Evolutionary conservation across 208 protist genomes (phyloP).

Genomic region (Trichomonas tenax): DNA sequence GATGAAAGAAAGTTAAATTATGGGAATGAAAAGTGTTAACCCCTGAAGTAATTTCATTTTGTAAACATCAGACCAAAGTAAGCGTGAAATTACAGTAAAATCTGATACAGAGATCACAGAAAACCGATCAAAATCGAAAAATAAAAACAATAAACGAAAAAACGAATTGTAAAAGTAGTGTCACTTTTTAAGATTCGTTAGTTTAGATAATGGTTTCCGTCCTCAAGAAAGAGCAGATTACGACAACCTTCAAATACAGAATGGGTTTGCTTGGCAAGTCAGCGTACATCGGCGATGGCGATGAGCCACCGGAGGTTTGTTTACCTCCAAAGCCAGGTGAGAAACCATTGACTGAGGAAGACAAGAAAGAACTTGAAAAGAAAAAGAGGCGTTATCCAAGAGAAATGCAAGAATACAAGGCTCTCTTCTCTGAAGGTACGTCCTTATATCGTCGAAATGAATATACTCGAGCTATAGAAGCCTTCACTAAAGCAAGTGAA

Average conservation of each 20-base stretch:
- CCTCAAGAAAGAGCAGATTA: neutral
- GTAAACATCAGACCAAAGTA: too few species aligned
- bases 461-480: neutral
- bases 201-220: neutral
- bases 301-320: neutral
- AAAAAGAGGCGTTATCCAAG: neutral
- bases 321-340: neutral
- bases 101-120: too few species aligned
- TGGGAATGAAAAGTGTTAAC: too few species aligned
- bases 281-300: neutral
- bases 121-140: too few species aligned
- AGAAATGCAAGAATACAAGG: conserved; percentile 5
- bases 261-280: neutral
- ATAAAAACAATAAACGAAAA: neutral
- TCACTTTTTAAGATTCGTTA: neutral
- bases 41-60: too few species aligned
- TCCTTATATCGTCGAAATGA: neutral
- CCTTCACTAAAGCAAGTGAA: neutral
- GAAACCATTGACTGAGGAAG: neutral
- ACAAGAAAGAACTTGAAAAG: neutral
- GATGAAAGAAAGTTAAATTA: too few species aligned
- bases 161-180: neutral
- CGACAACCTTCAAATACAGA: neutral
- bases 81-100: too few species aligned
- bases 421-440: neutral